A percentile compares a stretch with the other conserved stretches of the same genome.
Evolutionary conservation across 352 stramenopile genomes (phyloP).

Genomic region (Phytophthora tubulina): DNA sequence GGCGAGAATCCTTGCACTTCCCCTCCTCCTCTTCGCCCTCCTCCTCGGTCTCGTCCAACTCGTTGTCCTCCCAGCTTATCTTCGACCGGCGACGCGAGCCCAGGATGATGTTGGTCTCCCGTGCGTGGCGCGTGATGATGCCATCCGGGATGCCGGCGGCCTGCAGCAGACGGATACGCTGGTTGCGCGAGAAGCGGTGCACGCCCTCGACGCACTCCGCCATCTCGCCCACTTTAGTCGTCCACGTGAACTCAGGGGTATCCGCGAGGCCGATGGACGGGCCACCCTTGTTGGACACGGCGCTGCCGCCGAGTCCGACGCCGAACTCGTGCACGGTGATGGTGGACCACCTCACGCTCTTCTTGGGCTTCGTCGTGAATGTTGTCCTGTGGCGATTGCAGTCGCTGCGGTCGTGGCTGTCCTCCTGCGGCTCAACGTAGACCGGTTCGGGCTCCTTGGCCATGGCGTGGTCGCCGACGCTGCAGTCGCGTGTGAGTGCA

Average conservation of each 20-base stretch:
- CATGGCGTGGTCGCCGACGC: slow-evolving; percentile 1
- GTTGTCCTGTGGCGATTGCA: neutral
- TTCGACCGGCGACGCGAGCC: slow-evolving; percentile 56
- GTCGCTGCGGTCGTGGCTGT: neutral
- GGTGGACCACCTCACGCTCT: slow-evolving; percentile 46
- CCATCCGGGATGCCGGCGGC: slow-evolving; percentile 63
- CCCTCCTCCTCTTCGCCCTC: slow-evolving; percentile 18
- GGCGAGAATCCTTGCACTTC: slow-evolving; percentile 9
- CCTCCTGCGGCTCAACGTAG: slow-evolving; percentile 1
- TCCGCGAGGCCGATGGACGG: slow-evolving; percentile 68
- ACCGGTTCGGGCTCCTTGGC: slow-evolving; percentile 3
- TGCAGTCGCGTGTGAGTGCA: slow-evolving; percentile 1
- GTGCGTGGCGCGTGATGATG: slow-evolving; percentile 73
- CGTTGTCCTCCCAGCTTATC: slow-evolving; percentile 26
- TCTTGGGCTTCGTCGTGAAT: slow-evolving; percentile 22
- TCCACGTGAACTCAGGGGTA: slow-evolving; percentile 72
- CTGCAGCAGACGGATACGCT: slow-evolving; percentile 67
- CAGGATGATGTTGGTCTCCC: slow-evolving; percentile 77
- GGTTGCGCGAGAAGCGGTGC: slow-evolving; percentile 65
- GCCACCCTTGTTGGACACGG: slow-evolving; percentile 65
- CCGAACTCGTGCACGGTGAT: slow-evolving; percentile 75
- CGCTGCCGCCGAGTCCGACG: slow-evolving; percentile 62
- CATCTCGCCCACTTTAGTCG: slow-evolving; percentile 75
- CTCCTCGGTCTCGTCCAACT: slow-evolving; percentile 24
- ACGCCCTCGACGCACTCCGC: slow-evolving; percentile 71